phyloP scores from a whole-genome alignment of 1,139 yeast genomes.

The Hansenula lynferdii region DNA sequence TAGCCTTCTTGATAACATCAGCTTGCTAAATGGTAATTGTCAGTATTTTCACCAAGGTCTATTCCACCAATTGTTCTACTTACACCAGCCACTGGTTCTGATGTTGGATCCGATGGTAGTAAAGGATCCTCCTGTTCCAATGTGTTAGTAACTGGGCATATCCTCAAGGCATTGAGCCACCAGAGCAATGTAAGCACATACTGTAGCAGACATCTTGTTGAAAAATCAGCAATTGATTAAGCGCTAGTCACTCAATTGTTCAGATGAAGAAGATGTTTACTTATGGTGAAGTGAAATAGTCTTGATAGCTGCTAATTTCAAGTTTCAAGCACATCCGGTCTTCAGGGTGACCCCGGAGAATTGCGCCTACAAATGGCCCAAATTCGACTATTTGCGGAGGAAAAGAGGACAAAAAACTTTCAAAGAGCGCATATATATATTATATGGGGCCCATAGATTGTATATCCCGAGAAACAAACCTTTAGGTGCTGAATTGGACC shows the following conservation, averaged over 20 bases:
- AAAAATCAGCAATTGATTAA: background rate
- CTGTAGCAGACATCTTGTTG: background rate
- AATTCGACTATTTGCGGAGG: background rate
- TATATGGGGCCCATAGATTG: too few relatives aligned
- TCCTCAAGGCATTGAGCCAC: background rate
- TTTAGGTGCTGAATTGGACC: too few relatives aligned
- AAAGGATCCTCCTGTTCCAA: constrained; percentile 7
- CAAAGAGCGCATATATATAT: too few relatives aligned
- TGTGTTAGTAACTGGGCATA: background rate
- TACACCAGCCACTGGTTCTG: constrained; percentile 11
- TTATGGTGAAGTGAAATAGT: background rate
- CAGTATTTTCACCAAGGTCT: background rate
- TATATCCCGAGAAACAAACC: too few relatives aligned
- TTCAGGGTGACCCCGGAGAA: background rate
- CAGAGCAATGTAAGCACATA: background rate
- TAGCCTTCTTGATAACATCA: constrained; percentile 13
- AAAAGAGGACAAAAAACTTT: too few relatives aligned
- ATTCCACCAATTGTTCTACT: background rate
- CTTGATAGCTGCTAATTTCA: constrained; percentile 3
- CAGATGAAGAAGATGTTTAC: background rate
- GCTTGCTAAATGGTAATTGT: constrained; percentile 13
- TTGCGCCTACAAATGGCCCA: constrained; percentile 1
- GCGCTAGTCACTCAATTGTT: background rate
- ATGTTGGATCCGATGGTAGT: constrained; percentile 10
- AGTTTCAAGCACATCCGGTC: background rate